These are phyloP conservation scores for Tinospora cordifolia DNA, from an alignment of 164 flowering plant species.

Conservation along the genomic window DNA sequence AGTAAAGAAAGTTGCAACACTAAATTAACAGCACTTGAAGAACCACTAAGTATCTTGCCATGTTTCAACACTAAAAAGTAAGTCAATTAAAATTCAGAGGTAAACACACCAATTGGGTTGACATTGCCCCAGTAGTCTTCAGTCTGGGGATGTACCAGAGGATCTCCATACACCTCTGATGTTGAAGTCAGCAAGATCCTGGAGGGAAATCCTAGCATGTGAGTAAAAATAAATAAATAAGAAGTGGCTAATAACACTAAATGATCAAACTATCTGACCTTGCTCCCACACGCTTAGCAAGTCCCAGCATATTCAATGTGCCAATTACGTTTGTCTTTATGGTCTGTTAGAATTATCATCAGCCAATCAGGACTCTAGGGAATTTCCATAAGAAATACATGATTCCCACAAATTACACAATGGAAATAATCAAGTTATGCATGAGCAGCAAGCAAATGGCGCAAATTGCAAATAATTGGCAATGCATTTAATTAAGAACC, in stretches of 20 bases:
- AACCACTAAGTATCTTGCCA: neutral
- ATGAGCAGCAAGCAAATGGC: too few relatives aligned
- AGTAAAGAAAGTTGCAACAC: too few relatives aligned
- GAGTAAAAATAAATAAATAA: neutral
- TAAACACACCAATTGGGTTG: slow-evolving; percentile 77
- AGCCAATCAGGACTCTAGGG: too few relatives aligned
- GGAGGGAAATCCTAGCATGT: slow-evolving; percentile 8
- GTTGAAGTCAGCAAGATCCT: slow-evolving; percentile 94
- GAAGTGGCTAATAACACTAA: neutral
- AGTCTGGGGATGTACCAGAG: slow-evolving; percentile 88
- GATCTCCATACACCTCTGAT: slow-evolving; percentile 98
- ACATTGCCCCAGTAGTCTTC: slow-evolving; percentile 99
- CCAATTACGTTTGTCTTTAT: slow-evolving; percentile 98
- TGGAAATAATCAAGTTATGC: too few relatives aligned
- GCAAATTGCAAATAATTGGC: too few relatives aligned
- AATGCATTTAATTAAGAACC: too few relatives aligned
- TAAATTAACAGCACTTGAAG: too few relatives aligned
- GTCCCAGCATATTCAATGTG: slow-evolving; percentile 94
- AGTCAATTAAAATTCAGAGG: neutral
- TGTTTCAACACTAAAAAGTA: neutral
- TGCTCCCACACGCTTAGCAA: slow-evolving; percentile 97
- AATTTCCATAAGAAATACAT: too few relatives aligned
- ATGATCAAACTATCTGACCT: slow-evolving; percentile 35
- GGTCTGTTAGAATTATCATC: slow-evolving; percentile 35
- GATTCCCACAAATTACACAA: too few relatives aligned